These are phyloP conservation scores for Porphyrellus cyaneotinctus DNA, from an alignment of 768 basidiomycete genomes.

Conservation along the genomic window DNA sequence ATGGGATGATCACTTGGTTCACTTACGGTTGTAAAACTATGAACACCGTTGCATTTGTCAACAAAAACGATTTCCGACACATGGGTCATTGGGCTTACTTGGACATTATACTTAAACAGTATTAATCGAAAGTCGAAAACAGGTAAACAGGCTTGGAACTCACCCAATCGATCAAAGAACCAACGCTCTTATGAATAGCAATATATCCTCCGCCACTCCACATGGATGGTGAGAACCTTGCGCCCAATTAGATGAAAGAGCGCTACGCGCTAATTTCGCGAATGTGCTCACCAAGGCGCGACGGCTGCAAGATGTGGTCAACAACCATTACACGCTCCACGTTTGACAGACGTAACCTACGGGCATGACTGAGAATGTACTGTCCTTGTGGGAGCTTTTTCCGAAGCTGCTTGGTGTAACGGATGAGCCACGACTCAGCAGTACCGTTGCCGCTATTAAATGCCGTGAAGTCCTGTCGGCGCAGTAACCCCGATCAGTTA, in stretches of 20 bases:
- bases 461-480: constrained; percentile 29
- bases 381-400: constrained; percentile 29
- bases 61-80: not conserved
- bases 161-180: constrained; percentile 45
- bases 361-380: constrained; percentile 35
- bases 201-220: constrained; percentile 36
- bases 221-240: constrained; percentile 19
- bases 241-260: not conserved
- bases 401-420: constrained; percentile 31
- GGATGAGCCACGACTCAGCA: constrained; percentile 35
- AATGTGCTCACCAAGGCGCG: constrained; percentile 15
- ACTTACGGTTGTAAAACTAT: constrained; percentile 30
- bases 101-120: constrained; percentile 32
- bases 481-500: not conserved
- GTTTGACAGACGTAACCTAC: constrained; percentile 15
- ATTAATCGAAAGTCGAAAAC: not conserved
- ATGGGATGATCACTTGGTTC: not conserved
- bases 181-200: constrained; percentile 32
- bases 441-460: constrained; percentile 34
- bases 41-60: not conserved
- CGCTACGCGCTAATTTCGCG: not conserved
- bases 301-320: constrained; percentile 11
- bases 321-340: not conserved
- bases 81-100: constrained; percentile 23
- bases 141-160: not conserved